Evolutionary conservation across 768 basidiomycete species (phyloP), one percentile per base, ranked within the genome.

Genomic region (Mycena rosella): DNA sequence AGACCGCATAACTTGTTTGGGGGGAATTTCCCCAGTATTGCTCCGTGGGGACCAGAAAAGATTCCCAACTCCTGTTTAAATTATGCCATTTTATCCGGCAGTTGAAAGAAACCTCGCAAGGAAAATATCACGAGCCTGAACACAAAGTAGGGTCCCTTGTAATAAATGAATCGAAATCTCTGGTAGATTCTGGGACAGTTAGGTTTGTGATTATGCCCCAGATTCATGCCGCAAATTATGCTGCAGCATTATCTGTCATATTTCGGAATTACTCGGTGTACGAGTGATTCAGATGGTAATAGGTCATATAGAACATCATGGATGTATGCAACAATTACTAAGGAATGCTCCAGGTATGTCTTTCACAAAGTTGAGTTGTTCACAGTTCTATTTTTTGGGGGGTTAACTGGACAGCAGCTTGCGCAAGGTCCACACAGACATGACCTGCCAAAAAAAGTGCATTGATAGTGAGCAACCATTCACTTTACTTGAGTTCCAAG

Each of bases 71-170:
- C 52, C n/a, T 53, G 20, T 53, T 34, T 36, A 36, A 34, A 53
- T 36, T 36, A 53, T 53, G 52, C 29, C 52, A 53, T 53, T 53
- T 53, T 53, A 53, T 53, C 52, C 52, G 36, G 29, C 52, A 53
- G 52, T 53, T 11, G 14, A 8, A 45, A 45, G 44, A 45, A 45
- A 45, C 44, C 24, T 32, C 29, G 26, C 51, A 52, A 52, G 26
- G 22, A 52, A 30, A 32, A 32, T 32, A 52, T 30, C 24, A 22
- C 2, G 51, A 52, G 51, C 51, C 30, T 52, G 51, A 52, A 52
- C 13, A 11, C 51, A 52, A 24, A 52, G 51, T 52, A 32, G 32
- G 55, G 11, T 42, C 3, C n/a, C 26, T 44, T 56, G 55, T 17
- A 56, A 56, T 40, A 18, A 38, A 53, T 53, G 15, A 22, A 34